Base-by-base conservation (phyloP, 768 basidiomycete species). In the Lyophyllum atratum region DNA sequence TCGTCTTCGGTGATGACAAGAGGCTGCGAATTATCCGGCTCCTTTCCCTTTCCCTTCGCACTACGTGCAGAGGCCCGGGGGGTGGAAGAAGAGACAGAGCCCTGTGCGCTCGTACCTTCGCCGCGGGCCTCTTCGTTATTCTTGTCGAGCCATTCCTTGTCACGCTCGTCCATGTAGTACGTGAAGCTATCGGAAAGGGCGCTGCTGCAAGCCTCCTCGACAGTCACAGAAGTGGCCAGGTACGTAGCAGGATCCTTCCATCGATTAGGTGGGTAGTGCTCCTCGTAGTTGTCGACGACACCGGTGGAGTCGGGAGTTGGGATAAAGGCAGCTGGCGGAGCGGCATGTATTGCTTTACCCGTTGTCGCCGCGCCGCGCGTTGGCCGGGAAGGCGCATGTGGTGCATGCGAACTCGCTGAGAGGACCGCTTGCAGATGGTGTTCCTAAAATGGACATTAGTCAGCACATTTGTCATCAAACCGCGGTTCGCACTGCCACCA, bases 131-230 rank as follows among this genome's bases (percentile, higher is more conserved):
- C 85, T 66, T 89, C 88, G 65, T 98, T 97, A 67, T 93, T 93
- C 73, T 86, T 89, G 64, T 92, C 89, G 29, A 99, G 82, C 96
- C 96, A 99, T 61, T 90, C 90, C 66, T 90, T 86, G 75, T 98
- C 96, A 17, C 90, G 87, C 71, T 98, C 97, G 65, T 99, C 96
- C 90, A 98, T 92, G 61, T 85, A 92, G 68, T 98, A 98, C 1
- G 87, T 86, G 72, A 90, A 90, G 0, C 90, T 89, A 63, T 89
- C 85, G 29, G 83, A 74, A 55, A 94, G 82, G 11, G 83, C 85
- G 60, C 75, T 79, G 4, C 71, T 70, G 62, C 80, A 76, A 9
- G 84, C 77, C 62, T 95, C 93, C 64, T 98, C 97, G 61, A 90
- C 85, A 3, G 90, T 93, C 64, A 90, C 85, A 8, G 93, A 95